Conservation (phyloP, 2,329 filamentous ascomycete genomes). For the Curvularia eragrostidis region DNA sequence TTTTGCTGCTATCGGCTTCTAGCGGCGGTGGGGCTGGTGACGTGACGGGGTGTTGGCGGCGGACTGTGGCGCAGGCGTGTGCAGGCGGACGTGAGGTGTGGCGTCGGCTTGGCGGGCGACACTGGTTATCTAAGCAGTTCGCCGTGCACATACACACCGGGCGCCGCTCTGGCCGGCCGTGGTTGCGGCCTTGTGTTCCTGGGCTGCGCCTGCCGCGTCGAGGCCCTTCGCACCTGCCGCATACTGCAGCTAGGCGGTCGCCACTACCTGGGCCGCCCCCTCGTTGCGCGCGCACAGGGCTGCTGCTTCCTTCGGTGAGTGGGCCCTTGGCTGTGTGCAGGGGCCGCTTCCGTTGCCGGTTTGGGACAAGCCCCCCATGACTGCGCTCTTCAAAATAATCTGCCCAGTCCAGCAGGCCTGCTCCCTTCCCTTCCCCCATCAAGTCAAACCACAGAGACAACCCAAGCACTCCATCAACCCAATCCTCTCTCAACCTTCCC, state of each 20-base stretch:
- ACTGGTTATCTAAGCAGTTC: neutral
- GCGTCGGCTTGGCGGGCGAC: no score
- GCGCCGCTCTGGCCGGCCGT: neutral
- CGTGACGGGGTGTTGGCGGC: constrained; percentile 1
- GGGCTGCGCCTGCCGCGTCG: neutral
- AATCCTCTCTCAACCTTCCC: constrained; percentile 40
- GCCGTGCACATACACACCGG: no score
- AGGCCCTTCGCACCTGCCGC: neutral
- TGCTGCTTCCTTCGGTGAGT: constrained; percentile 26
- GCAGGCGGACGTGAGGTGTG: neutral
- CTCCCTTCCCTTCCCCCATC: constrained; percentile 40
- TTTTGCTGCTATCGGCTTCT: constrained; percentile 26
- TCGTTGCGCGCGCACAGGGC: constrained; percentile 22
- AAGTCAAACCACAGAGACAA: constrained; percentile 46
- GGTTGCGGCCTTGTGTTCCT: neutral
- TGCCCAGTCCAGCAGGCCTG: constrained; percentile 16
- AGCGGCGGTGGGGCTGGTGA: constrained; percentile 26
- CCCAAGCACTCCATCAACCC: constrained; percentile 39
- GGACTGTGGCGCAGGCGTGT: constrained; percentile 8
- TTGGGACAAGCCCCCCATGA: constrained; percentile 33
- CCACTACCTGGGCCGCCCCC: constrained; percentile 1
- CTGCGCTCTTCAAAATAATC: constrained; percentile 26
- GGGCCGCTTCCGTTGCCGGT: constrained; percentile 37
- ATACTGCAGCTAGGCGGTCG: constrained; percentile 3
- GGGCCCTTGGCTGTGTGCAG: constrained; percentile 28